Percentiles rank a stretch among this genome's conserved stretches.
Conservation (phyloP, 768 basidiomycete species). For the Amanita polypyramis region DNA sequence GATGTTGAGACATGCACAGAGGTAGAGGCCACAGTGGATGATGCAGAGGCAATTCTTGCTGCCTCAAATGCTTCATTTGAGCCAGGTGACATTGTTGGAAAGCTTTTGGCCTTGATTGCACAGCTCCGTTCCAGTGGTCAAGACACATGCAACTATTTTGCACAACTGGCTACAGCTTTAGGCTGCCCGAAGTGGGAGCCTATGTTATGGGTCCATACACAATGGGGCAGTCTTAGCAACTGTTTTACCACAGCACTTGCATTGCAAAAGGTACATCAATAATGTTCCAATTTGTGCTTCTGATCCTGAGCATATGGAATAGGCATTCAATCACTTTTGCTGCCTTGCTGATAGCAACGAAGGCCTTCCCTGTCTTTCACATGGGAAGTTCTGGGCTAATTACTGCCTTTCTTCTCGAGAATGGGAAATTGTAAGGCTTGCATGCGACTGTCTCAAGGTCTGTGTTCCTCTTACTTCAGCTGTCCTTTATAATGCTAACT, state of each 20-base stretch:
- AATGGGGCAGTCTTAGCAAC: constrained; percentile 12
- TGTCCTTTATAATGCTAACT: not conserved
- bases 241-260: constrained; percentile 6
- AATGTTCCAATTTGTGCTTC: not conserved
- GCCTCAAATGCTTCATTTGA: constrained; percentile 9
- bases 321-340: constrained; percentile 7
- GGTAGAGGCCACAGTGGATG: constrained; percentile 8
- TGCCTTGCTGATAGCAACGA: constrained; percentile 3
- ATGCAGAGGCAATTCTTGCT: constrained; percentile 4
- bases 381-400: not conserved
- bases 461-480: too few relatives aligned
- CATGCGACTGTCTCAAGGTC: constrained; percentile 2
- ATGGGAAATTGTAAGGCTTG: constrained; percentile 4
- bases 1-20: constrained; percentile 10
- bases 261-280: constrained; percentile 10
- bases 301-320: not conserved
- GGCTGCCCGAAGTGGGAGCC: constrained; percentile 4
- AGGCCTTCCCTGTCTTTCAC: not conserved
- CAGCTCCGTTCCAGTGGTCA: constrained; percentile 9
- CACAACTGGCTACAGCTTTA: not conserved
- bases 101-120: constrained; percentile 11
- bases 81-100: constrained; percentile 12
- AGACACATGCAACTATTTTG: constrained; percentile 5
- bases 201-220: constrained; percentile 11
- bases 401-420: not conserved